Evolutionary conservation across 2,329 filamentous ascomycete species (phyloP).

Genomic region (Didymellaceae sp.): DNA sequence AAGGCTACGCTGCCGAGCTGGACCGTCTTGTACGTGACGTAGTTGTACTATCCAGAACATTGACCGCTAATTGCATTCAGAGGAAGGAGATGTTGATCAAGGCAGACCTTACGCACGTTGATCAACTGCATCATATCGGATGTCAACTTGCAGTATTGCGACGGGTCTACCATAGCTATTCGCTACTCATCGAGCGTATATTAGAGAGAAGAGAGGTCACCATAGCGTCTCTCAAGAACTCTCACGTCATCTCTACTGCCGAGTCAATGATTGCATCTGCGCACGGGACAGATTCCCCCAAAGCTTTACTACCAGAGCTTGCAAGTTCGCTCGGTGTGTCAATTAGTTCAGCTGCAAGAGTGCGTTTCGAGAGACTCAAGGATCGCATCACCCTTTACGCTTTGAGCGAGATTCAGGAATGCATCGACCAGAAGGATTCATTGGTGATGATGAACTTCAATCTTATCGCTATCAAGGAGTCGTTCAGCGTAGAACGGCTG

Average conservation of each 20-base stretch:
- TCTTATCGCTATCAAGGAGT: slow-evolving; percentile 77
- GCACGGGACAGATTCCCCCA: slow-evolving; percentile 22
- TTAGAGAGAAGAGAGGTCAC: slow-evolving; percentile 55
- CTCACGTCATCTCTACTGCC: slow-evolving; percentile 45
- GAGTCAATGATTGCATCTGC: slow-evolving; percentile 40
- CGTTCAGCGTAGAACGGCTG: slow-evolving; percentile 72
- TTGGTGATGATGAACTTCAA: slow-evolving; percentile 78
- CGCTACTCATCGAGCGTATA: slow-evolving; percentile 65
- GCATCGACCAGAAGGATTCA: slow-evolving; percentile 72
- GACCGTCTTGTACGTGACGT: slow-evolving; percentile 54
- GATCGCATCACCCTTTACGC: slow-evolving; percentile 67
- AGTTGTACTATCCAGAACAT: too few species aligned
- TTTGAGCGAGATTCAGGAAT: slow-evolving; percentile 66
- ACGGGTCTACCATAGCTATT: slow-evolving; percentile 67
- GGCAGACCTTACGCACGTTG: slow-evolving; percentile 55
- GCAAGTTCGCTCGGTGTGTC: slow-evolving; percentile 54
- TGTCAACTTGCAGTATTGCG: slow-evolving; percentile 66
- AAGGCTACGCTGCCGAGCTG: slow-evolving; percentile 57
- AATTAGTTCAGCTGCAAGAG: slow-evolving; percentile 58
- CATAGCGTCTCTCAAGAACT: slow-evolving; percentile 53
- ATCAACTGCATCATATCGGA: slow-evolving; percentile 65
- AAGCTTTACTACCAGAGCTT: slow-evolving; percentile 39
- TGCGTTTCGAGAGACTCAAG: slow-evolving; percentile 65
- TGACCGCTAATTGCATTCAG: slow-evolving; percentile 29
- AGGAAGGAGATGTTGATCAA: slow-evolving; percentile 62